Evolutionary conservation across 2,329 filamentous ascomycete species (phyloP).

Genomic region (Capronia coronata): DNA sequence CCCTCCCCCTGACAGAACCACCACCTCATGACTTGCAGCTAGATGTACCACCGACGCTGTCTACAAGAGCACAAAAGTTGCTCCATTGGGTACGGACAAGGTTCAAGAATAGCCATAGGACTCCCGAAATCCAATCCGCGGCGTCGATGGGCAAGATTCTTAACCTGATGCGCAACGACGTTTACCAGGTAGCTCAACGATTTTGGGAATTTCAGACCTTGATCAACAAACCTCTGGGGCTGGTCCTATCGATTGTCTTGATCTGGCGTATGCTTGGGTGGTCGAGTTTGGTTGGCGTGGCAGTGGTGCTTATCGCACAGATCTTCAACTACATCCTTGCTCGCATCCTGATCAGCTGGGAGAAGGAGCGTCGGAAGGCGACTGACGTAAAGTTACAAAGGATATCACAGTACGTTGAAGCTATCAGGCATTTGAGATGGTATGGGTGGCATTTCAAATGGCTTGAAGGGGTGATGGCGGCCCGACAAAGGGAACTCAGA

Average conservation of each 20-base stretch:
- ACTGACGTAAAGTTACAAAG: slow-evolving; percentile 74
- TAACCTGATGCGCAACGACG: slow-evolving; percentile 74
- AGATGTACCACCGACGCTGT: slow-evolving; percentile 27
- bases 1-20: slow-evolving; percentile 11
- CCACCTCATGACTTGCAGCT: slow-evolving; percentile 18
- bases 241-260: slow-evolving; percentile 66
- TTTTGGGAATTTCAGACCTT: slow-evolving; percentile 84
- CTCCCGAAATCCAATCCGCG: slow-evolving; percentile 40
- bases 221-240: slow-evolving; percentile 66
- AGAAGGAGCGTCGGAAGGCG: slow-evolving; percentile 62
- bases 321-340: slow-evolving; percentile 63
- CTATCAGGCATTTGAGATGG: slow-evolving; percentile 72
- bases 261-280: slow-evolving; percentile 75
- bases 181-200: slow-evolving; percentile 69
- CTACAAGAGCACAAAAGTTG: background rate
- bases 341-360: slow-evolving; percentile 58
- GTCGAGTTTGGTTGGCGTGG: slow-evolving; percentile 66
- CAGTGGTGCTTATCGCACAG: slow-evolving; percentile 64
- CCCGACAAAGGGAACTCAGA: slow-evolving; percentile 61
- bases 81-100: slow-evolving; percentile 6
- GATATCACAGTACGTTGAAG: slow-evolving; percentile 79
- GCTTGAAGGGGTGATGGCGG: slow-evolving; percentile 62
- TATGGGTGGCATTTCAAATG: slow-evolving; percentile 76
- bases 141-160: slow-evolving; percentile 87
- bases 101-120: slow-evolving; percentile 24